Percentiles rank a stretch among this genome's conserved stretches.
Evolutionary conservation across 768 basidiomycete genomes (phyloP).

Genomic region (Exidia glandulosa): DNA sequence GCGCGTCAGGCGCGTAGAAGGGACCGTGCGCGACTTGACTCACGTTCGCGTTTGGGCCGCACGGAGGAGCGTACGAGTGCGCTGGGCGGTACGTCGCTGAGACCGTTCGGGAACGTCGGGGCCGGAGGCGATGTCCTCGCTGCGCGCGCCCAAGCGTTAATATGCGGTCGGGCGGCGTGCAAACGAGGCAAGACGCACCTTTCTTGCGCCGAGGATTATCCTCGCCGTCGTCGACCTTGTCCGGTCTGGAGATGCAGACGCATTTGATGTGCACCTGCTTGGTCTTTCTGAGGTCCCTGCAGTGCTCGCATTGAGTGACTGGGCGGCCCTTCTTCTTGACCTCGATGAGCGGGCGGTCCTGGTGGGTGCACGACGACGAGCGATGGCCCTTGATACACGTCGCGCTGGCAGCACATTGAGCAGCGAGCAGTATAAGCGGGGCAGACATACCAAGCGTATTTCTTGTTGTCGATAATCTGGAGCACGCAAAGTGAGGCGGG

Average conservation of each 20-base stretch:
- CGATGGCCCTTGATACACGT: conserved; percentile 93
- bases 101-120: conserved; percentile 64
- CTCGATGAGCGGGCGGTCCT: conserved; percentile 82
- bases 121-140: conserved; percentile 56
- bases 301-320: conserved; percentile 79
- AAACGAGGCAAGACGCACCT: conserved; percentile 37
- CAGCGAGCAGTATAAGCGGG: conserved; percentile 2
- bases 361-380: conserved; percentile 79
- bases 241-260: conserved; percentile 35
- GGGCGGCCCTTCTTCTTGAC: conserved; percentile 91
- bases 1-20: conserved; percentile 16
- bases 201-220: conserved; percentile 35
- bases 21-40: background rate
- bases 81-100: conserved; percentile 38
- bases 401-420: conserved; percentile 40
- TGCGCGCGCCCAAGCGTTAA: conserved; percentile 35
- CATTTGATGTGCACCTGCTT: conserved; percentile 77
- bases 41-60: background rate
- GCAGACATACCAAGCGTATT: conserved; percentile 66
- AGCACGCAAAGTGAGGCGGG: background rate
- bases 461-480: conserved; percentile 59
- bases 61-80: conserved; percentile 28
- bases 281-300: conserved; percentile 70
- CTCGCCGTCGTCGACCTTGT: conserved; percentile 8
- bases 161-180: conserved; percentile 30